These are phyloP conservation scores for Neurospora discreta DNA, from an alignment of 495 filamentous ascomycete species.

Conservation along the genomic window DNA sequence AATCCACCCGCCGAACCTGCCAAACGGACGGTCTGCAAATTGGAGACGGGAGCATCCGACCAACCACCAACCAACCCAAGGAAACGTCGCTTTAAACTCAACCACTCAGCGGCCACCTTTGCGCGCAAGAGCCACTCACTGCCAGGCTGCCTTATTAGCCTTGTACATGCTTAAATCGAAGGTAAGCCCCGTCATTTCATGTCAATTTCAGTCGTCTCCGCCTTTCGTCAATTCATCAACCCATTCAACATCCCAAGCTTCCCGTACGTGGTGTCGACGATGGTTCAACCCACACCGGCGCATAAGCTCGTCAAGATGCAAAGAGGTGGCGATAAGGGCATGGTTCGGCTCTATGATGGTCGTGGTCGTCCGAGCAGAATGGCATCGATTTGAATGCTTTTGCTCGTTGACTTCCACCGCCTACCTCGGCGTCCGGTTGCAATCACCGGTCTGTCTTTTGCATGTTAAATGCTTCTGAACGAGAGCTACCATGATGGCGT, in stretches of 20 bases:
- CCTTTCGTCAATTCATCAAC: neutral
- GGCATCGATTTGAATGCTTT: neutral
- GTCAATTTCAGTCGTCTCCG: neutral
- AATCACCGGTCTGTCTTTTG: neutral
- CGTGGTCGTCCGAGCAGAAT: neutral
- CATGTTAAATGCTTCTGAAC: neutral
- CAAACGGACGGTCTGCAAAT: neutral
- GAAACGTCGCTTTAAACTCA: neutral
- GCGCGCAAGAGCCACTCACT: neutral
- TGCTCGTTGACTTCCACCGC: neutral
- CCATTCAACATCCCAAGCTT: neutral
- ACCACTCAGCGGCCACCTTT: slow-evolving; percentile 1
- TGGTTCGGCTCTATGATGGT: neutral
- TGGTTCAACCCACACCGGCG: neutral
- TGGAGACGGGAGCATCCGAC: neutral
- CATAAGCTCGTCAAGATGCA: neutral
- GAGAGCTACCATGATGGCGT: neutral
- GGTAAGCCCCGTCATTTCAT: neutral
- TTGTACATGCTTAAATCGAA: neutral
- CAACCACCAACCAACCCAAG: neutral
- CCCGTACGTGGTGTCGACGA: neutral
- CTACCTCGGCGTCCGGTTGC: neutral
- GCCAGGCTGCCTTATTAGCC: neutral
- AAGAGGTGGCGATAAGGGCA: neutral
- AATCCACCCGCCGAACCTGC: neutral